Percentiles rank a stretch among this genome's conserved stretches.
phyloP scores from a whole-genome alignment of 441 rosid genomes.

The Hura crepitans region DNA sequence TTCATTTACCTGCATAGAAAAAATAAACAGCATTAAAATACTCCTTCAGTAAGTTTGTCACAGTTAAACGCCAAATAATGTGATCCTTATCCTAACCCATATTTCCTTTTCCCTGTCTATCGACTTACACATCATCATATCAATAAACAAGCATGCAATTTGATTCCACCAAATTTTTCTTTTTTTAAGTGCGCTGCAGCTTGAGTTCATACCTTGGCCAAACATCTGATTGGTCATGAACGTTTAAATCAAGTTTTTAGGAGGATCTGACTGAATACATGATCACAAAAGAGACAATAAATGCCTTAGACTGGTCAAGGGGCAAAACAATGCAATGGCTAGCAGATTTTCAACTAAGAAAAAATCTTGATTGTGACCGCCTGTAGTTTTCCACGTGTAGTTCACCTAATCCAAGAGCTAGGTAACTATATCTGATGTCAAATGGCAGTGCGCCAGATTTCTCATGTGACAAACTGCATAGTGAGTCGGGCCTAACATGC shows the following conservation, averaged over 20 bases:
- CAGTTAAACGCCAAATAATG: slow-evolving; percentile 17
- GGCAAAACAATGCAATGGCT: slow-evolving; percentile 23
- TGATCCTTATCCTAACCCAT: slow-evolving; percentile 25
- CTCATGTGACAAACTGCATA: slow-evolving; percentile 29
- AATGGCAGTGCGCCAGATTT: slow-evolving; percentile 41
- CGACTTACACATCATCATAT: not conserved
- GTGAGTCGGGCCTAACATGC: slow-evolving; percentile 48
- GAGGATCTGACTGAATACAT: slow-evolving; percentile 31
- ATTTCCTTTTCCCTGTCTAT: not conserved
- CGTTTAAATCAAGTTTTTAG: slow-evolving; percentile 38
- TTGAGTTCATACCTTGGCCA: slow-evolving; percentile 16
- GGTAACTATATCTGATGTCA: slow-evolving; percentile 44
- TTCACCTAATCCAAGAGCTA: slow-evolving; percentile 53
- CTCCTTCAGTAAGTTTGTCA: slow-evolving; percentile 15
- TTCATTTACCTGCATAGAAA: slow-evolving; percentile 24
- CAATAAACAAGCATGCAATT: slow-evolving; percentile 1
- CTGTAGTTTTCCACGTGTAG: slow-evolving; percentile 76
- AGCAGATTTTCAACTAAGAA: slow-evolving; percentile 29
- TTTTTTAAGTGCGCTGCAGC: slow-evolving; percentile 25
- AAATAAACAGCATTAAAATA: not conserved
- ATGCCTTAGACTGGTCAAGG: slow-evolving; percentile 44
- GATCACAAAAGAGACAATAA: slow-evolving; percentile 22
- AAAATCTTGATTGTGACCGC: slow-evolving; percentile 44
- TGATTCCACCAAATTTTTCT: slow-evolving; percentile 1
- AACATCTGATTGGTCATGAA: slow-evolving; percentile 28